Percentiles rank a stretch among this genome's conserved stretches.
Evolutionary conservation across 306 rosid genomes (phyloP).

Genomic region (Cicer judaicum): DNA sequence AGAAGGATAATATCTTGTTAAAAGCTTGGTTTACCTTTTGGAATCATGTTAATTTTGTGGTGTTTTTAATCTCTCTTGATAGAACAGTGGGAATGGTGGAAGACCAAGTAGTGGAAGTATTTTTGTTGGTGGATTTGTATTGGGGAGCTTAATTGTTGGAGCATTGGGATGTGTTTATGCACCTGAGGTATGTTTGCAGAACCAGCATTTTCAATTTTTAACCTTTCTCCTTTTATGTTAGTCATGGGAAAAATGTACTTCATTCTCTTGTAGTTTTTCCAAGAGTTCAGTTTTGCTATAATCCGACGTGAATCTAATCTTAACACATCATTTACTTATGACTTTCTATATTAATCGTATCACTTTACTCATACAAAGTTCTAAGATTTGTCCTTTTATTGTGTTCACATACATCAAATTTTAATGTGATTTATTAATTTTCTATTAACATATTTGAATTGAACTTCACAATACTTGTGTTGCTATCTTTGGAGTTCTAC

Average conservation of each 20-base stretch:
- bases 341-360: slow-evolving; percentile 3
- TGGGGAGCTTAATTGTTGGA: slow-evolving; percentile 71
- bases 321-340: not conserved
- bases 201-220: not conserved
- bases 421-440: slow-evolving; percentile 22
- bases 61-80: slow-evolving; percentile 37
- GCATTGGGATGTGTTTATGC: slow-evolving; percentile 69
- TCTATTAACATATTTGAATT: not conserved
- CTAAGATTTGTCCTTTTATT: not conserved
- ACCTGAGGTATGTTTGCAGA: slow-evolving; percentile 59
- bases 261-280: no score
- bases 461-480: slow-evolving; percentile 12
- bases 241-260: no score
- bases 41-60: slow-evolving; percentile 5
- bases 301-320: no score
- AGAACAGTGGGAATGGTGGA: slow-evolving; percentile 56
- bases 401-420: no score
- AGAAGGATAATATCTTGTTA: slow-evolving; percentile 11
- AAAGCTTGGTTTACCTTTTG: not conserved
- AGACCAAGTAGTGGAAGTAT: slow-evolving; percentile 52
- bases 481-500: not conserved
- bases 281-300: no score
- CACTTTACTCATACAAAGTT: slow-evolving; percentile 15
- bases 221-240: not conserved
- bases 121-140: slow-evolving; percentile 67